Base-by-base conservation (phyloP, 2,329 filamentous ascomycete species). In the Aspergillus awamori region DNA sequence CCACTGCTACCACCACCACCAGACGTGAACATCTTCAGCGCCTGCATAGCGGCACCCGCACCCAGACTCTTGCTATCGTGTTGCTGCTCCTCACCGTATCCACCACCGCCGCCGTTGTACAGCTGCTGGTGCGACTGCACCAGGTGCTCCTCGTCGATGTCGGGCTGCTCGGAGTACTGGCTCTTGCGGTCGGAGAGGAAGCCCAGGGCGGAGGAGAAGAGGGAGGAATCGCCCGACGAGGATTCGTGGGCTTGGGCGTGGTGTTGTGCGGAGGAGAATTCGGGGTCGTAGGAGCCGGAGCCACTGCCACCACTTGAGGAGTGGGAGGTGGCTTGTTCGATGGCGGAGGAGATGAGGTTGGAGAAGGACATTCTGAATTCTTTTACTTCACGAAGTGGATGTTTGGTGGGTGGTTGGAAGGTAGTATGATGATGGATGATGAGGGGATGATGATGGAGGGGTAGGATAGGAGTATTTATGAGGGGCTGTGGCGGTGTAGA, bases 111-210 rank as follows among this genome's bases (percentile, higher is more conserved):
- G 54, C 76, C 76, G 36, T 84, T 85, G 73, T 93, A 96, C 70
- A 89, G 86, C 61, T 89, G 84, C 79, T 93, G 84, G 80, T 97
- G 92, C 67, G 90, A 86, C 67, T 85, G 82, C 22, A 94, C 85
- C 17, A 90, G 89, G 63, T 91, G 80, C 54, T 86, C 74, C 73
- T 90, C 86, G 67, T 90, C 84, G 17, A 90, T 72, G 36, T 84
- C 81, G 58, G 84, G 26, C 11, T 56, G 61, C 39, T 83, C 74
- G 20, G 78, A 73, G 26, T 82, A 78, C 70, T 85, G 81, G 71
- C 84, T 81, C 63, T 86, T 82, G 15, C 78, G 74, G 2, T 71
- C 64, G 10, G 74, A 66, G 41, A 90, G 77, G 73, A 84, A 80
- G 56, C 81, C 79, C 22, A 89, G 72, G 1, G 85, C 86, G 20